Conservation (phyloP, 2,329 filamentous ascomycete species). For the Ilyonectria destructans region DNA sequence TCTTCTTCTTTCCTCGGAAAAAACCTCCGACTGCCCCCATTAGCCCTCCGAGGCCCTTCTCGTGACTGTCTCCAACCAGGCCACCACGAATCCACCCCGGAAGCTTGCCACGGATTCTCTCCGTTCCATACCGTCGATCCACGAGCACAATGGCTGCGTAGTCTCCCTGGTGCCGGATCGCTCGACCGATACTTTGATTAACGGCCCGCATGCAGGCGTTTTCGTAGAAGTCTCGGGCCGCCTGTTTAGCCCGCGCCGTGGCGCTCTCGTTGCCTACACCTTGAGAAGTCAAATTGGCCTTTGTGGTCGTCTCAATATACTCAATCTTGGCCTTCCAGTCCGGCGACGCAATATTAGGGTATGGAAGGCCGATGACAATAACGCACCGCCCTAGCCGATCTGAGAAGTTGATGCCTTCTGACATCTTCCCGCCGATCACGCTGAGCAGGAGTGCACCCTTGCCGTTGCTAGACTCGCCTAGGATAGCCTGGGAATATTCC, state of each 20-base stretch:
- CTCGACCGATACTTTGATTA: conserved; percentile 95
- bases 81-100: conserved; percentile 91
- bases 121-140: conserved; percentile 84
- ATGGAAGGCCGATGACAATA: conserved; percentile 92
- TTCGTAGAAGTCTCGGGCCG: conserved; percentile 88
- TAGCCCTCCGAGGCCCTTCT: conserved; percentile 69
- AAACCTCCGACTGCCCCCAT: conserved; percentile 73
- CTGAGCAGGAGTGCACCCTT: conserved; percentile 87
- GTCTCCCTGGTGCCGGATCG: conserved; percentile 89
- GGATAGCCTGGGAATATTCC: conserved; percentile 80
- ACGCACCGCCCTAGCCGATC: conserved; percentile 92
- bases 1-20: conserved; percentile 67
- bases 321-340: conserved; percentile 95
- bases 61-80: conserved; percentile 67
- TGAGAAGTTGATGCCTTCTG: conserved; percentile 98
- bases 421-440: conserved; percentile 94
- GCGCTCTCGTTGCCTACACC: conserved; percentile 48
- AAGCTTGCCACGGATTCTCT: conserved; percentile 83
- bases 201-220: conserved; percentile 97
- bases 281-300: conserved; percentile 54
- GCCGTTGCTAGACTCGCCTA: conserved; percentile 56
- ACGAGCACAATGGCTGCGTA: conserved; percentile 92
- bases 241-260: conserved; percentile 62
- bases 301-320: conserved; percentile 80
- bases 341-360: conserved; percentile 89